Conservation (phyloP, 441 rosid species). For the Flueggea neowawraea region DNA sequence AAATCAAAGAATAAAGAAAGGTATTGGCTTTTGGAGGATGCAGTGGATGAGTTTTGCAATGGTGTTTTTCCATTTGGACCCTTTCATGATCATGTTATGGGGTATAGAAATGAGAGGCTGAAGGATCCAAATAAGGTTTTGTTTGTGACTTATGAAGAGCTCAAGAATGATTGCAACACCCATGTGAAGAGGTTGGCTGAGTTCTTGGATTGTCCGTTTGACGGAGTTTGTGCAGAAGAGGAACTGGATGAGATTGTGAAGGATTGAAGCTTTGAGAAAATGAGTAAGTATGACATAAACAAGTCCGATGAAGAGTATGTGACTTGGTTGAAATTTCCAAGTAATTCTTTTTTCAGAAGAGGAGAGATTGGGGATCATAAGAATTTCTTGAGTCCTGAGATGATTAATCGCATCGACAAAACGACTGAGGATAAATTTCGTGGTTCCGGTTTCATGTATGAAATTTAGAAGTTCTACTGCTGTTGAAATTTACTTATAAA, state of each 20-base stretch:
- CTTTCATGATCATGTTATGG: not conserved
- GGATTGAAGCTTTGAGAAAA: not conserved
- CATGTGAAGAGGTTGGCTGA: slow-evolving; percentile 7
- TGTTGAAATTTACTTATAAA: no score
- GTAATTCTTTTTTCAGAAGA: not conserved
- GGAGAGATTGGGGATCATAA: not conserved
- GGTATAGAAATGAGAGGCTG: not conserved
- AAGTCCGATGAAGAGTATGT: not conserved
- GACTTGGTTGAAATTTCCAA: not conserved
- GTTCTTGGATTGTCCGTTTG: slow-evolving; percentile 2
- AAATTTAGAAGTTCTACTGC: not conserved
- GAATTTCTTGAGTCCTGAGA: not conserved
- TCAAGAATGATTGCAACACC: not conserved
- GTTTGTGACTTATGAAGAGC: not conserved
- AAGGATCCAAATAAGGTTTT: not conserved
- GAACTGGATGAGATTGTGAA: not conserved
- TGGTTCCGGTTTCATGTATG: not conserved
- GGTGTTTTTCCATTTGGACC: not conserved
- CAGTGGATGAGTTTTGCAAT: not conserved
- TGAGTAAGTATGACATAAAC: no score
- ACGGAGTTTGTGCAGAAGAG: not conserved
- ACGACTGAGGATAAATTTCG: not conserved
- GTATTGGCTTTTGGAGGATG: slow-evolving; percentile 2
- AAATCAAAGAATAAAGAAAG: not conserved
- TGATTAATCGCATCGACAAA: not conserved